Percentiles rank a stretch among this genome's conserved stretches.
Evolutionary conservation across 148 eudicot genomes (phyloP).

Genomic region (Drosera capensis): DNA sequence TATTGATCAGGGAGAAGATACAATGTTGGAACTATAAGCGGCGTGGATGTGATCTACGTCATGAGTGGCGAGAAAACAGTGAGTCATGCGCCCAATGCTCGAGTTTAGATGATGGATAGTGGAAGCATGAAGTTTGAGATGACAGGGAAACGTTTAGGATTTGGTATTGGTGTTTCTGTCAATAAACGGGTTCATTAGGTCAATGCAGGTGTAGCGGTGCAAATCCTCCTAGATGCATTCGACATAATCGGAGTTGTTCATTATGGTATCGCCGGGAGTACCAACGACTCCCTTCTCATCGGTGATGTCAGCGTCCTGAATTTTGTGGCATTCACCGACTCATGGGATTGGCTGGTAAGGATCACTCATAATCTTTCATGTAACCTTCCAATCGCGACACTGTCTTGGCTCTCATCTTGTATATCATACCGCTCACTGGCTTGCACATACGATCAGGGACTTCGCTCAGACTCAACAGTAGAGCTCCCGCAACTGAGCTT

Average conservation of each 20-base stretch:
- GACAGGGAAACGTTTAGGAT: too few species aligned
- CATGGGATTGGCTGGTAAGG: constrained; percentile 54
- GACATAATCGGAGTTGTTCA: constrained; percentile 39
- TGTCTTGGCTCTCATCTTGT: too few species aligned
- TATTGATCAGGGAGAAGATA: constrained; percentile 33
- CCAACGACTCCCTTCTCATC: constrained; percentile 23
- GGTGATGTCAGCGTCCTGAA: constrained; percentile 36
- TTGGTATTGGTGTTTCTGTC: too few species aligned
- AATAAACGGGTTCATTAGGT: too few species aligned
- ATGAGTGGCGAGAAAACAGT: constrained; percentile 45
- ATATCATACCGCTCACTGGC: too few species aligned
- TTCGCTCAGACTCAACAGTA: constrained; percentile 11
- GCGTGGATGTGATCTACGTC: constrained; percentile 41
- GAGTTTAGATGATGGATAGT: too few species aligned
- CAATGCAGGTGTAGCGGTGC: constrained; percentile 45
- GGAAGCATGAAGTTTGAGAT: too few species aligned
- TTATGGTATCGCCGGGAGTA: constrained; percentile 52
- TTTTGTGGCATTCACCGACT: constrained; percentile 34
- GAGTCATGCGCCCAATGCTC: constrained; percentile 1
- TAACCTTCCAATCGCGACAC: too few species aligned
- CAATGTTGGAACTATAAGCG: constrained; percentile 39
- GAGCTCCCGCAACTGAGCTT: constrained; percentile 13
- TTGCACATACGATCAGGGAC: constrained; percentile 16
- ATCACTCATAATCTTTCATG: too few species aligned
- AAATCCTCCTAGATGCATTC: constrained; percentile 30